These are phyloP conservation scores for Emmonsiellopsis sp. DNA, from an alignment of 2,329 filamentous ascomycete species.

Conservation along the genomic window DNA sequence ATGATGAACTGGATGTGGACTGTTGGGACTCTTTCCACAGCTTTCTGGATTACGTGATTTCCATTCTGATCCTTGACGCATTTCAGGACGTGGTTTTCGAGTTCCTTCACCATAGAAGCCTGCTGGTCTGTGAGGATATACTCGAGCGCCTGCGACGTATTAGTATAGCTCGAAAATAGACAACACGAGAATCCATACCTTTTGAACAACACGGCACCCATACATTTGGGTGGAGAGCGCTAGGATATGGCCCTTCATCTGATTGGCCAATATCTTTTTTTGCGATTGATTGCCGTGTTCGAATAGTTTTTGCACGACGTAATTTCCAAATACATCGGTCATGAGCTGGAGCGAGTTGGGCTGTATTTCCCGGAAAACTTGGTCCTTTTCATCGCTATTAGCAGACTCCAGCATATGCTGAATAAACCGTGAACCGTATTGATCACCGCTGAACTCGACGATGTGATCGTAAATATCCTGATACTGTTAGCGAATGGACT, in stretches of 20 bases:
- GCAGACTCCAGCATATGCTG: slow-evolving; percentile 86
- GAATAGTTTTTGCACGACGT: slow-evolving; percentile 96
- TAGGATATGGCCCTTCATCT: slow-evolving; percentile 79
- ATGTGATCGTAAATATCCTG: slow-evolving; percentile 77
- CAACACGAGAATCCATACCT: slow-evolving; percentile 44
- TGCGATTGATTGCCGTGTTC: slow-evolving; percentile 91
- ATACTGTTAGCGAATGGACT: background rate
- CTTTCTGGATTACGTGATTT: slow-evolving; percentile 94
- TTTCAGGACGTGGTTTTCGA: slow-evolving; percentile 64
- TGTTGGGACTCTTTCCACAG: slow-evolving; percentile 70
- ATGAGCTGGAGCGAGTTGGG: slow-evolving; percentile 79
- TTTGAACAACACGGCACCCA: slow-evolving; percentile 91
- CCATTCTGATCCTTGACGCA: slow-evolving; percentile 84
- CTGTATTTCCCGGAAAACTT: slow-evolving; percentile 78
- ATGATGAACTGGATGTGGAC: slow-evolving; percentile 80
- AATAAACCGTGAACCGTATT: slow-evolving; percentile 91
- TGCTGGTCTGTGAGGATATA: slow-evolving; percentile 90
- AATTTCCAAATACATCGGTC: slow-evolving; percentile 96
- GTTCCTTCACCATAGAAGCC: slow-evolving; percentile 70
- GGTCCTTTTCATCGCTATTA: slow-evolving; percentile 92
- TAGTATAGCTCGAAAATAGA: background rate
- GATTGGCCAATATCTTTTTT: slow-evolving; percentile 74
- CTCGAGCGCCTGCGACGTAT: slow-evolving; percentile 60
- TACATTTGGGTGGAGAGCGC: slow-evolving; percentile 81
- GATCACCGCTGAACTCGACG: slow-evolving; percentile 91